Evolutionary conservation across 208 protist species (phyloP), one percentile per base, ranked within the genome.

Genomic region (Leishmania braziliensis): DNA sequence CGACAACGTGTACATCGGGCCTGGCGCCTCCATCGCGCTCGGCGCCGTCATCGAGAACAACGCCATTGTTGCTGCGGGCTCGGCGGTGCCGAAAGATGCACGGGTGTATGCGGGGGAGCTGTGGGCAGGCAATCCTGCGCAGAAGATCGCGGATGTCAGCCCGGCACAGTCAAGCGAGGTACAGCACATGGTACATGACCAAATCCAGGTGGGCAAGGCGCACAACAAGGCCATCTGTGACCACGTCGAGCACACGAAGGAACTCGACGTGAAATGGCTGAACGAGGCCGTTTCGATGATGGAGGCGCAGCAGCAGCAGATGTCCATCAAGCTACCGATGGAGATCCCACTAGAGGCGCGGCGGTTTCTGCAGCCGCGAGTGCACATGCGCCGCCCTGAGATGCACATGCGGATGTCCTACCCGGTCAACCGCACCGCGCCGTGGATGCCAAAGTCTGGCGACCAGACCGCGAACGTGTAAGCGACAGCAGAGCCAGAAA

Each of bases 371-470:
- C 71, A 93, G 76, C 95, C 95, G 66, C 95, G 95, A 77, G 95
- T 98, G 80, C 88, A 95, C 84, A 93, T 96, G 90, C 93, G 95
- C 51, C 85, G 91, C 20, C 94, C 94, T 3, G 92, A 96, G 86
- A 95, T 97, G 91, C 94, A 96, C 84, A 93, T 95, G 88, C 89
- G 92, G 60, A 92, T 93, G 88, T 96, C 94, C 5, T 96, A 96
- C 82, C 94, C 92, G 6, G 91, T 96, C 43, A 96, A 95, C 84
- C 92, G 92, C 68, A 88, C 88, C n/a, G 95, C 95, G 12, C 95
- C 95, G 51, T 98, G 95, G 95, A 95, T 98, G 93, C 88, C 92
- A 54, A 95, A 95, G 90, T 75, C 88, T 48, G 86, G 87, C 20
- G 92, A 96, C 54, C 90, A 95, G 81, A 89, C 85, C 12, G 90